Conservation (phyloP, 2,329 filamentous ascomycete species). For the Fusarium concolor region DNA sequence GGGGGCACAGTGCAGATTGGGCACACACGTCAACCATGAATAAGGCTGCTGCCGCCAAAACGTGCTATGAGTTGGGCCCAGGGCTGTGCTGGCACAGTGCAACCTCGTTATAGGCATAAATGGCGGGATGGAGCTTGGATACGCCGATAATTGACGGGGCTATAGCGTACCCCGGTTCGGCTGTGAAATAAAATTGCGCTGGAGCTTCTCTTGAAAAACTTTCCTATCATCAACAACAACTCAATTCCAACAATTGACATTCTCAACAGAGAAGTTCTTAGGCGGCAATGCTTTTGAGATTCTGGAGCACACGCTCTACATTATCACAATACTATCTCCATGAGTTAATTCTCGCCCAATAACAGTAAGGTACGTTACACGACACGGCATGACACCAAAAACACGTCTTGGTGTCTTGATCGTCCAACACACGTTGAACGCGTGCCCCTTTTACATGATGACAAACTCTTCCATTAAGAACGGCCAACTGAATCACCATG, state of each 20-base stretch:
- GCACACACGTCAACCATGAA: slow-evolving; percentile 24
- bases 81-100: slow-evolving; percentile 37
- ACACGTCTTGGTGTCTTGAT: slow-evolving; percentile 28
- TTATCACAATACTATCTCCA: not conserved
- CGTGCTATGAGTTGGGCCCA: not conserved
- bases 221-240: slow-evolving; percentile 22
- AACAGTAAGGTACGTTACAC: slow-evolving; percentile 40
- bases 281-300: slow-evolving; percentile 11
- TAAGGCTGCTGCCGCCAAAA: no score
- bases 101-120: slow-evolving; percentile 46
- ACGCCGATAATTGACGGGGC: slow-evolving; percentile 39
- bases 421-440: slow-evolving; percentile 17
- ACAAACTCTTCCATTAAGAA: slow-evolving; percentile 70
- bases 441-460: slow-evolving; percentile 59
- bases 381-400: slow-evolving; percentile 13
- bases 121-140: slow-evolving; percentile 42
- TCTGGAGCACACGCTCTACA: not conserved
- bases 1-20: slow-evolving; percentile 42
- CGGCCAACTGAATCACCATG: slow-evolving; percentile 73
- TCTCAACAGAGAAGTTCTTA: slow-evolving; percentile 2
- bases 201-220: slow-evolving; percentile 14
- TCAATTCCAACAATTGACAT: slow-evolving; percentile 8
- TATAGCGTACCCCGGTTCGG: not conserved
- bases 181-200: slow-evolving; percentile 34
- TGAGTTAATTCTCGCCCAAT: not conserved